phyloP scores from a whole-genome alignment of 2,329 filamentous ascomycete genomes.

The Escovopsis weberi region DNA sequence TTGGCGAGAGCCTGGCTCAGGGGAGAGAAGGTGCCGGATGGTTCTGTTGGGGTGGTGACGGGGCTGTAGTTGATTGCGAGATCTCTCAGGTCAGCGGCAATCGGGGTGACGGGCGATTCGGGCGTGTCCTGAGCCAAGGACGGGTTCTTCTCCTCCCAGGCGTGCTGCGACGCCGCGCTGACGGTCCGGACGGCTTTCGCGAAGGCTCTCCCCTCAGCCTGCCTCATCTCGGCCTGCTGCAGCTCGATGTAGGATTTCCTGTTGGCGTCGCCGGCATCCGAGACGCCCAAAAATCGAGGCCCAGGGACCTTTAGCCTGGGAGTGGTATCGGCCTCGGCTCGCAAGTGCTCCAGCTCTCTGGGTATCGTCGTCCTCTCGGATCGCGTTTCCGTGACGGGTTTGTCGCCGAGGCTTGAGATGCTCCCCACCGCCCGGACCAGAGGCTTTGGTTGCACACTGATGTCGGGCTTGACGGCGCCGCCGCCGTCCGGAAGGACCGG shows the following conservation, averaged over 20 bases:
- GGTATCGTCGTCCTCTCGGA: constrained; percentile 5
- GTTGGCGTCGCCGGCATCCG: constrained; percentile 32
- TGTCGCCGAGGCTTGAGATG: constrained; percentile 21
- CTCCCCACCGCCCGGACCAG: constrained; percentile 46
- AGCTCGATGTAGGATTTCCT: constrained; percentile 43
- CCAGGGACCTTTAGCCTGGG: constrained; percentile 18
- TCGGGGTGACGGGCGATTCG: constrained; percentile 14
- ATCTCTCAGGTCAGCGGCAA: constrained; percentile 12
- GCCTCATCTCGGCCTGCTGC: constrained; percentile 44
- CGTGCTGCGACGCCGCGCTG: constrained; percentile 18
- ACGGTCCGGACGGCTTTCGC: constrained; percentile 30
- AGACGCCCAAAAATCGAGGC: constrained; percentile 28
- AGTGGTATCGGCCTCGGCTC: constrained; percentile 6
- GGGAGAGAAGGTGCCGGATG: constrained; percentile 15
- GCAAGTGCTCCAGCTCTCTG: neutral
- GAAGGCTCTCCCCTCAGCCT: constrained; percentile 45
- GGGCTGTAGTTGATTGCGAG: constrained; percentile 26
- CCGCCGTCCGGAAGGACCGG: neutral
- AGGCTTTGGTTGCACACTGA: constrained; percentile 37
- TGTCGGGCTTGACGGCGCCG: constrained; percentile 11
- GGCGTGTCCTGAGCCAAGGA: constrained; percentile 7
- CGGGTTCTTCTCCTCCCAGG: constrained; percentile 17
- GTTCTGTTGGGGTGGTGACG: constrained; percentile 11
- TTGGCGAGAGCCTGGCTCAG: constrained; percentile 4
- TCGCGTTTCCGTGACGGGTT: constrained; percentile 1